Conservation (phyloP, 2,329 filamentous ascomycete genomes). For the Beauveria rudraprayagi region DNA sequence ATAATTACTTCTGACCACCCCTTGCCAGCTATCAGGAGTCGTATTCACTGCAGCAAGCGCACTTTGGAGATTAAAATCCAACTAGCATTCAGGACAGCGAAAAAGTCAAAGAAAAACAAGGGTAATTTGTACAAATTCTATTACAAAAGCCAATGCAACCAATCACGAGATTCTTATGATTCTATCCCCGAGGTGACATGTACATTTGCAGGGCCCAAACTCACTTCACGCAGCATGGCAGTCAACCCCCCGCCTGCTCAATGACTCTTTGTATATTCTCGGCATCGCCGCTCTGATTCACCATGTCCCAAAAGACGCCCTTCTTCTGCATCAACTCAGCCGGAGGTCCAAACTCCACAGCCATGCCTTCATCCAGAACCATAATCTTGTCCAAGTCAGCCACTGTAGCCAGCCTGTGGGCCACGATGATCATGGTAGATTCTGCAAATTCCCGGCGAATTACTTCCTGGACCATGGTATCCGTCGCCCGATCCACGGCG, state of each 20-base stretch:
- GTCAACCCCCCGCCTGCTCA: neutral
- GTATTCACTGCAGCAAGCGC: too few relatives aligned
- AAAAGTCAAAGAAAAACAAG: too few relatives aligned
- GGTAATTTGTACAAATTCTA: too few relatives aligned
- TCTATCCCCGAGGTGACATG: too few relatives aligned
- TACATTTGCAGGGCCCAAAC: too few relatives aligned
- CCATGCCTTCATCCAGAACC: conserved; percentile 6
- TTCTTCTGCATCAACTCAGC: neutral
- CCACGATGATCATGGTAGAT: conserved; percentile 10
- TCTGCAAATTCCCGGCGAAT: conserved; percentile 7
- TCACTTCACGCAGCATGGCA: too few relatives aligned
- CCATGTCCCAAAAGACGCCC: conserved; percentile 10
- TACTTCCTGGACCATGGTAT: conserved; percentile 7
- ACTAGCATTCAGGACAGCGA: too few relatives aligned
- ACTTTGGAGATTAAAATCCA: too few relatives aligned
- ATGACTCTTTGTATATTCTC: neutral
- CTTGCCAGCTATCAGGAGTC: too few relatives aligned
- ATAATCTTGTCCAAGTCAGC: conserved; percentile 11
- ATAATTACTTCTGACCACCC: too few relatives aligned
- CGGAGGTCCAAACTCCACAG: conserved; percentile 4
- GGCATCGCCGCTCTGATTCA: conserved; percentile 1
- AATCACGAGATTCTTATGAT: too few relatives aligned
- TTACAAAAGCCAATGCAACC: too few relatives aligned
- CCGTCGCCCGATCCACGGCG: conserved; percentile 10
- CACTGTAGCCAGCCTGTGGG: conserved; percentile 10